Evolutionary conservation across 371 early-diverging fungal species (phyloP), one percentile per base, ranked within the genome.

Genomic region (Mortierella sp.): DNA sequence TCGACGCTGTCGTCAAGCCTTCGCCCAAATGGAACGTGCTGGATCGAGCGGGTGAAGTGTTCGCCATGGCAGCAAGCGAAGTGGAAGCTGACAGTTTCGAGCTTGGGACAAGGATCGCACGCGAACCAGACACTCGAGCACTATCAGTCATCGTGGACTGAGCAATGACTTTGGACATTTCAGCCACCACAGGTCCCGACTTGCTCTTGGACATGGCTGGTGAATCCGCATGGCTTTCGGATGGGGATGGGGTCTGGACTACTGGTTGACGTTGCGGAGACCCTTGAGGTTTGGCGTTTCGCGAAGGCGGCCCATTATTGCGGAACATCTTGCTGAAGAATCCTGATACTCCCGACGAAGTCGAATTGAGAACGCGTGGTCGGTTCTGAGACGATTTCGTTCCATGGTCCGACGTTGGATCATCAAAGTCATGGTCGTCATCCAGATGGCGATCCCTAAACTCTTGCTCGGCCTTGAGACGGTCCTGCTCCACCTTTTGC

Each of bases 401-500:
- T 46, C 30, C 18, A 46, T 39, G 6, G 12, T 38, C n/a, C n/a
- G n/a, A n/a, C n/a, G n/a, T n/a, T 47, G 26, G 49, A 5, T 56
- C 39, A 8, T 55, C 47, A 42, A 38, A 53, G 19, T 68, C 68
- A 21, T 24, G 51, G n/a, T 80, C 72, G 9, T 67, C 52, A 41
- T 38, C 59, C 14, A 53, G 64, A 14, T 71, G 55, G 24, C 79
- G 83, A 13, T 76, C 76, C 41, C 78, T 39, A 24, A 88, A 69
- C 47, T 86, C 88, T 68, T 84, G 78, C 38, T 86, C 87, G 1
- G 84, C 81, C 30, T 76, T 80, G 19, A 74, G 71, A 8, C 82
- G 84, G 43, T 74, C 85, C 55, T 86, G 82, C 30, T 85, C 83
- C 16, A 93, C 85, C 34, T 90, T 89, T 23, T 87, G 89, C 34